A percentile compares a stretch with the other conserved stretches of the same genome.
Evolutionary conservation across 768 basidiomycete genomes (phyloP).

Genomic region (Asterophora lycoperdoides): DNA sequence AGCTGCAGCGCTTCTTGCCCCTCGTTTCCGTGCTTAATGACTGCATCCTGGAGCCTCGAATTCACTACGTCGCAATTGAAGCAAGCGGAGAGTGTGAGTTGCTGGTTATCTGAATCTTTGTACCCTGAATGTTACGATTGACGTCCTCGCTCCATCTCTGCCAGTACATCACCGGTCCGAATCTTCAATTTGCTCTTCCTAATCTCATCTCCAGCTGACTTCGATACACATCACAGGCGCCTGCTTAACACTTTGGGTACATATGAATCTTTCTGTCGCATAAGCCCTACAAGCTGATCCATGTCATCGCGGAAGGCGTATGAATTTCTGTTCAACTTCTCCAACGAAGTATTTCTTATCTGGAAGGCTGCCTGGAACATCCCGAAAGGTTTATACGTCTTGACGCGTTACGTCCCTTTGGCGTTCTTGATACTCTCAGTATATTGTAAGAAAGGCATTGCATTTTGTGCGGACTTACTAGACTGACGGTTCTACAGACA

Average conservation of each 20-base stretch:
- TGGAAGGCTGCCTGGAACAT: slow-evolving; percentile 3
- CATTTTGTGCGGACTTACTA: neutral
- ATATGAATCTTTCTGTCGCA: neutral
- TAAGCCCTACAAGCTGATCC: neutral
- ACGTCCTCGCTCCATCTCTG: too few species aligned
- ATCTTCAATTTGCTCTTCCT: neutral
- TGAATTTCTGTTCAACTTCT: neutral
- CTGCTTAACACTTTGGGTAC: slow-evolving; percentile 2
- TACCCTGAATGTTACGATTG: too few species aligned
- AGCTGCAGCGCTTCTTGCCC: too few species aligned
- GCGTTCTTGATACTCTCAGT: neutral
- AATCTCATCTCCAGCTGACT: neutral
- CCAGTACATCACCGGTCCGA: neutral
- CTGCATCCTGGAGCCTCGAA: neutral
- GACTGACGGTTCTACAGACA: neutral
- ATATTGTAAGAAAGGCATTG: neutral
- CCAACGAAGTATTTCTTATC: neutral
- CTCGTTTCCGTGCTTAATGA: neutral
- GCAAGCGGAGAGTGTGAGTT: neutral
- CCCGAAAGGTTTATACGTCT: slow-evolving; percentile 1
- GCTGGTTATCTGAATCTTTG: neutral
- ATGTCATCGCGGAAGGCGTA: neutral
- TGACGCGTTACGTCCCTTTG: slow-evolving; percentile 3
- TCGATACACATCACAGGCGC: neutral
- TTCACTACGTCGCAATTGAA: neutral